These are phyloP conservation scores for Cenchrus americanus DNA, from an alignment of 176 grass and related monocot genomes.

Conservation along the genomic window DNA sequence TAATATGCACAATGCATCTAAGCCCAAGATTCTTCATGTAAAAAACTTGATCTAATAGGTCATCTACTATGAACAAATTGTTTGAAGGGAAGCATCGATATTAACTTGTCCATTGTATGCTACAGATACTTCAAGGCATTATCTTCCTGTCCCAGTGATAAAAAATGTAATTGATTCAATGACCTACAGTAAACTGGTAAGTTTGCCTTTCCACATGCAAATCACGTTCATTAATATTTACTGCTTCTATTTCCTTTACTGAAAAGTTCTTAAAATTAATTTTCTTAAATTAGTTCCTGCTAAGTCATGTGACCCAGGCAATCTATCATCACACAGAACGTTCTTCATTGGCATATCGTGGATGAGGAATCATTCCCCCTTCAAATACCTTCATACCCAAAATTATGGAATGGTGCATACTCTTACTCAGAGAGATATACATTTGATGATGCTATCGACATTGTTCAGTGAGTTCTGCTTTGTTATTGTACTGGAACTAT, in stretches of 20 bases:
- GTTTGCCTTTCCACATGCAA: slow-evolving; percentile 24
- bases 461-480: slow-evolving; percentile 76
- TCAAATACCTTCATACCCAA: slow-evolving; percentile 94
- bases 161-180: slow-evolving; percentile 97
- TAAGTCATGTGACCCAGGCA: slow-evolving; percentile 15
- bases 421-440: slow-evolving; percentile 97
- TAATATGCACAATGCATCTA: slow-evolving; percentile 3
- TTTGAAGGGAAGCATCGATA: not conserved
- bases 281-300: slow-evolving; percentile 38
- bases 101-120: slow-evolving; percentile 26
- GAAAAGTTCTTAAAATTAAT: not conserved
- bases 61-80: not conserved
- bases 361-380: slow-evolving; percentile 94
- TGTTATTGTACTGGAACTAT: slow-evolving; percentile 4
- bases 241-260: not conserved
- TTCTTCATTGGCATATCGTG: slow-evolving; percentile 99
- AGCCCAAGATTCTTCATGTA: slow-evolving; percentile 4
- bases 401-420: slow-evolving; percentile 84
- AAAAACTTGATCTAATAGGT: slow-evolving; percentile 17
- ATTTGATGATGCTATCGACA: slow-evolving; percentile 78
- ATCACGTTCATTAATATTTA: slow-evolving; percentile 5
- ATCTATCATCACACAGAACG: slow-evolving; percentile 59
- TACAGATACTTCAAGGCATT: slow-evolving; percentile 96
- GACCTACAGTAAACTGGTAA: slow-evolving; percentile 94
- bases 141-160: slow-evolving; percentile 90